Evolutionary conservation across 768 basidiomycete genomes (phyloP).

Genomic region (Gloeophyllum trabeum): DNA sequence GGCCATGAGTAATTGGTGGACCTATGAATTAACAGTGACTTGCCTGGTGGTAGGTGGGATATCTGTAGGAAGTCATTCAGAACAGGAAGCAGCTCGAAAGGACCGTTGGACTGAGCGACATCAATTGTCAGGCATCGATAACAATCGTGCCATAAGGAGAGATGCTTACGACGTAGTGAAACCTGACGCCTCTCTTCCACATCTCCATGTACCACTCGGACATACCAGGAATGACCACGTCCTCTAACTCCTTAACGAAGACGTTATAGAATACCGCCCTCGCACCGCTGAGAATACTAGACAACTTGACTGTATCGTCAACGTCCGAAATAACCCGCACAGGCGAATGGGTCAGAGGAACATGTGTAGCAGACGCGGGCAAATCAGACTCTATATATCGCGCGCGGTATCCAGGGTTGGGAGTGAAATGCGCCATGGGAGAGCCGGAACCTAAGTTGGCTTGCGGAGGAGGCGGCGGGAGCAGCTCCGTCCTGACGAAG

Average conservation of each 20-base stretch:
- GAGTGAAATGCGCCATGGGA: conserved; percentile 3
- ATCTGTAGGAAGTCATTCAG: conserved; percentile 65
- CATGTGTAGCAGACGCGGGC: conserved; percentile 10
- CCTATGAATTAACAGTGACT: conserved; percentile 5
- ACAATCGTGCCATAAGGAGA: not conserved
- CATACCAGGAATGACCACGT: conserved; percentile 77
- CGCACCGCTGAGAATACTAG: conserved; percentile 70
- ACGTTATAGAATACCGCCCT: conserved; percentile 83
- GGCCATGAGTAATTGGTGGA: conserved; percentile 4
- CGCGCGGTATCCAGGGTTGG: no score
- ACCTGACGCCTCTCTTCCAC: conserved; percentile 62
- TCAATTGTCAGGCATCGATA: conserved; percentile 1
- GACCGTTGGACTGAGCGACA: conserved; percentile 89
- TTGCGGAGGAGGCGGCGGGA: conserved; percentile 25
- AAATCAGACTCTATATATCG: no score
- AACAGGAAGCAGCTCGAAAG: conserved; percentile 74
- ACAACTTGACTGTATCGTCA: conserved; percentile 84
- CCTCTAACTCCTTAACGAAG: conserved; percentile 76
- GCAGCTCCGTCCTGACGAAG: conserved; percentile 39
- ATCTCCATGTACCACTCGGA: conserved; percentile 63
- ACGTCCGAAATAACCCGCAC: conserved; percentile 86
- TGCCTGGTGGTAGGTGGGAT: conserved; percentile 58
- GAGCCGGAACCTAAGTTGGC: conserved; percentile 6
- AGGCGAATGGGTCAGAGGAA: conserved; percentile 44
- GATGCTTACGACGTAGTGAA: conserved; percentile 78